Conservation (phyloP, 805 yeast species). For the Candida sakaeoensis region DNA sequence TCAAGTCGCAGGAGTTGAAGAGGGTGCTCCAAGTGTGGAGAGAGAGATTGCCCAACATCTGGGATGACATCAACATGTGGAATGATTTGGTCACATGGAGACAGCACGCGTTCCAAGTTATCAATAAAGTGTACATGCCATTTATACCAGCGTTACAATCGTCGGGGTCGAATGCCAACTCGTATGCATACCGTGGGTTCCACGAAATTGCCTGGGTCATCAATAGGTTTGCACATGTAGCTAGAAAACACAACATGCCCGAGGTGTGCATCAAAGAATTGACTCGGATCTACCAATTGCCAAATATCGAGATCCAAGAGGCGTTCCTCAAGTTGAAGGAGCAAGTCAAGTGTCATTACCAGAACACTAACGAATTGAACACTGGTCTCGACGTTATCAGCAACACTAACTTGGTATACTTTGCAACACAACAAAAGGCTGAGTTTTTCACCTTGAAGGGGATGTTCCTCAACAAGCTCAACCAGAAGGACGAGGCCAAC, state of each 20-base stretch:
- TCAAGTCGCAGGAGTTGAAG: constrained; percentile 89
- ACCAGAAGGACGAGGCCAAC: constrained; percentile 91
- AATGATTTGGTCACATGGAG: constrained; percentile 98
- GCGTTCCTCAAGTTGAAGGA: constrained; percentile 93
- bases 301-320: constrained; percentile 97
- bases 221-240: constrained; percentile 96
- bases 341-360: constrained; percentile 97
- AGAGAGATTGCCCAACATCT: constrained; percentile 89
- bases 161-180: constrained; percentile 69
- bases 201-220: constrained; percentile 99
- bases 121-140: constrained; percentile 91
- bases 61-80: constrained; percentile 99
- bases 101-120: constrained; percentile 95
- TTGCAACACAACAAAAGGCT: constrained; percentile 96
- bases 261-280: constrained; percentile 93
- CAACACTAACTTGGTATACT: constrained; percentile 91
- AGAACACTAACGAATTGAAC: constrained; percentile 81
- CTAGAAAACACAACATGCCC: constrained; percentile 93
- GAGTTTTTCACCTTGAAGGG: constrained; percentile 97
- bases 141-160: constrained; percentile 83
- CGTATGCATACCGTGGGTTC: constrained; percentile 95
- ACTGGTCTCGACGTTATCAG: constrained; percentile 97
- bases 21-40: constrained; percentile 97
- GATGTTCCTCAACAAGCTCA: constrained; percentile 90
- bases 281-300: constrained; percentile 90